Evolutionary conservation across 116 monocot genomes (phyloP).

Genomic region (Thalassia testudinum): DNA sequence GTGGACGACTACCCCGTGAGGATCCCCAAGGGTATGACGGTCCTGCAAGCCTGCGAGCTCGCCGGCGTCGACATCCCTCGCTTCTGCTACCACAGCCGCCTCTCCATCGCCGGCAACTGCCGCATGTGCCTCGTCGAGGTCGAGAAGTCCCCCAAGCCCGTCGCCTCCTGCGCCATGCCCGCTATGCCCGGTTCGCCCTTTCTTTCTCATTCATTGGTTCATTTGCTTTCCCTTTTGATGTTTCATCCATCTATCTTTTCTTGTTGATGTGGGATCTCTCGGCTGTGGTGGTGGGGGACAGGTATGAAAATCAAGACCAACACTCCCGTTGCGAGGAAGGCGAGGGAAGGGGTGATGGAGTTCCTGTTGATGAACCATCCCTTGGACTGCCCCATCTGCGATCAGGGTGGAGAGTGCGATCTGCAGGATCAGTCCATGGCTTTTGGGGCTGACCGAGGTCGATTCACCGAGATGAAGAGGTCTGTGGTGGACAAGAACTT

Average conservation of each 20-base stretch:
- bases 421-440: conserved; percentile 99
- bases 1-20: conserved; percentile 82
- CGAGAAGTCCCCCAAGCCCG: conserved; percentile 97
- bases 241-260: neutral
- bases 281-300: conserved; percentile 1
- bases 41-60: conserved; percentile 87
- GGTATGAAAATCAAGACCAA: conserved; percentile 99
- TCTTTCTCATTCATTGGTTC: neutral
- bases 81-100: conserved; percentile 84
- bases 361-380: conserved; percentile 98
- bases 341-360: conserved; percentile 99
- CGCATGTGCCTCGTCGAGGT: conserved; percentile 99
- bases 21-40: conserved; percentile 92
- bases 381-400: conserved; percentile 94
- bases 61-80: conserved; percentile 91
- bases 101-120: conserved; percentile 93
- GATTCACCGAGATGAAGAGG: conserved; percentile 97
- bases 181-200: conserved; percentile 49
- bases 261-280: neutral
- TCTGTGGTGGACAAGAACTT: conserved; percentile 98
- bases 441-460: conserved; percentile 86
- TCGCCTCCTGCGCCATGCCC: conserved; percentile 98
- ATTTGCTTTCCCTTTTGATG: neutral
- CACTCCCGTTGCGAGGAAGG: conserved; percentile 92
- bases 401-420: conserved; percentile 99